Base-by-base conservation (phyloP, 2,329 filamentous ascomycete genomes). In the Calonectria fujianensis region DNA sequence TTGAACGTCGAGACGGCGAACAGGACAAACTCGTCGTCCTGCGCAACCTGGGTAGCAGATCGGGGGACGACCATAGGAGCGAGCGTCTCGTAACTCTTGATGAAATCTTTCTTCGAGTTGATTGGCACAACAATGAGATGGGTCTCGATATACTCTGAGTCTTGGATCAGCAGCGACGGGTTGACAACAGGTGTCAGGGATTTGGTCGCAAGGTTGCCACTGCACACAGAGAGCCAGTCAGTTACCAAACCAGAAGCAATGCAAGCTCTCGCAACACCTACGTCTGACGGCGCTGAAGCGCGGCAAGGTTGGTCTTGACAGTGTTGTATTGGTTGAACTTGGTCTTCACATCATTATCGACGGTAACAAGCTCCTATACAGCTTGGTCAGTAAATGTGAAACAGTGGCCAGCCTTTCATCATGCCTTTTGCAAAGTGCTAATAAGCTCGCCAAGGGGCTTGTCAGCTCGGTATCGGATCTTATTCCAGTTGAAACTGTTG, bases 131-230 rank as follows among this genome's bases (percentile, higher is more conserved):
- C 97, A 79, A 99, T 90, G 37, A 99, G 92, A 84, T 98, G 96
- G 37, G 97, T 98, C 87, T 98, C 96, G 80, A 99, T 93, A 86
- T 98, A 98, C 87, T 99, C 97, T 27, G 96, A 98, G 83, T 98
- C 93, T 85, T 94, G 94, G 77, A 98, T 91, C 54, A 98, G 90
- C 74, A 96, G 87, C 70, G 91, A 89, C 11, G 96, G 96, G 82
- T 96, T 91, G 80, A 99, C 94, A 76, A 98, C 92, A 16, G 95
- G 93, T n/a, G 95, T 93, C 77, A 99, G 93, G 16, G 96, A 98
- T 85, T 96, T 98, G 80, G 96, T 98, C 29, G 96, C 91, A 63
- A 99, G 93, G 84, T 98, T 99, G 77, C 97, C 97, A 68, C 94
- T 96, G 77, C 9, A 61, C 9, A 24, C 18, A 31, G 68, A 69